phyloP scores from a whole-genome alignment of 2,329 filamentous ascomycete genomes.

The Chalaropsis ovoidea region DNA sequence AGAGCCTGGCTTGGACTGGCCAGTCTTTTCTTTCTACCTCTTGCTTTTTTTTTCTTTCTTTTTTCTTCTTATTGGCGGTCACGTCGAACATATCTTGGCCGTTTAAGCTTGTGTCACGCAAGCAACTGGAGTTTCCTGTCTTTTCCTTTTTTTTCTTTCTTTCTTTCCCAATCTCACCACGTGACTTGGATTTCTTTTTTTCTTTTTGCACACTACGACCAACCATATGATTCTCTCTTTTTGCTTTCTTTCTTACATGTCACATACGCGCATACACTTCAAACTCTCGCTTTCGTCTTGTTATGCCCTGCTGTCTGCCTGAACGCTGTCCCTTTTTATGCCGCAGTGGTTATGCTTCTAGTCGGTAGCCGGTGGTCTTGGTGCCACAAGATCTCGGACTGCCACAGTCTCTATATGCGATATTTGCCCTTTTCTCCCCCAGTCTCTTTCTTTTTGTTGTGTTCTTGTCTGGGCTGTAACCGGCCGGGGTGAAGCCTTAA shows the following conservation, averaged over 20 bases:
- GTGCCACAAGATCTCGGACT: not conserved
- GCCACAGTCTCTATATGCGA: not conserved
- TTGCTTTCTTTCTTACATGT: not conserved
- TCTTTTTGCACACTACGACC: constrained; percentile 7
- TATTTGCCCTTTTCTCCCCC: constrained; percentile 4
- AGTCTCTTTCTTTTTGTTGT: constrained; percentile 11
- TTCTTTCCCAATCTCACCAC: constrained; percentile 6
- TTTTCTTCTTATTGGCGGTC: not conserved
- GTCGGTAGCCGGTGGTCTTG: not conserved
- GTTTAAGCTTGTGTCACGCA: not conserved
- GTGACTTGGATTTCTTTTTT: constrained; percentile 13
- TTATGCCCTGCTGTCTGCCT: too few relatives aligned
- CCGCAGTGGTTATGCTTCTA: constrained; percentile 2
- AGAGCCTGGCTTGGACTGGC: not conserved
- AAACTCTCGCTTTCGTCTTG: not conserved
- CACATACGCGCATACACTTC: not conserved
- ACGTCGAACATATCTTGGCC: not conserved
- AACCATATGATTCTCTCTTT: constrained; percentile 9
- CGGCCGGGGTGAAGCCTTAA: not conserved
- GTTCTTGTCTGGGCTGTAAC: not conserved
- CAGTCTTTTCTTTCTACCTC: not conserved
- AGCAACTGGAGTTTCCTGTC: constrained; percentile 6
- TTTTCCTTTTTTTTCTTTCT: constrained; percentile 3
- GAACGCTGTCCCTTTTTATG: not conserved
- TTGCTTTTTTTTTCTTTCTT: constrained; percentile 3